Percentiles rank a stretch among this genome's conserved stretches.
Conservation (phyloP, 148 eudicot genomes). For the Arctostaphylos glauca region DNA sequence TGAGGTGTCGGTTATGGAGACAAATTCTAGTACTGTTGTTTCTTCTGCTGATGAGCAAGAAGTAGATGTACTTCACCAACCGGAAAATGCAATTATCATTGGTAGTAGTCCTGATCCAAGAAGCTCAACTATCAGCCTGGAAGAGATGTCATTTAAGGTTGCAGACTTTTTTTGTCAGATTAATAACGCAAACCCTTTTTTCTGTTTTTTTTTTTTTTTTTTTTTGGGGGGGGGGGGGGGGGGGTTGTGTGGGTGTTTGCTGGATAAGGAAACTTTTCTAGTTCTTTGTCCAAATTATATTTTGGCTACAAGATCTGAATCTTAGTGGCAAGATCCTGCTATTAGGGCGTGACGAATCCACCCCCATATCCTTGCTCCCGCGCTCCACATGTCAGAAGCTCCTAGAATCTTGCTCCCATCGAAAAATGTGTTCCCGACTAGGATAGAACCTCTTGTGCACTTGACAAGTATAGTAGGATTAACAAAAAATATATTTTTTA, state of each 20-base stretch:
- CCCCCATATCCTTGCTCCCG: too few species aligned
- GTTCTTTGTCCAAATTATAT: too few species aligned
- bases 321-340: too few species aligned
- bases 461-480: too few species aligned
- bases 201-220: too few species aligned
- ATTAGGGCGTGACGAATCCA: too few species aligned
- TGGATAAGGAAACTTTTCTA: background rate
- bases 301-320: too few species aligned
- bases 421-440: too few species aligned
- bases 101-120: slow-evolving; percentile 25
- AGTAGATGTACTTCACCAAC: slow-evolving; percentile 26
- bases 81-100: slow-evolving; percentile 30
- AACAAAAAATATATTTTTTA: too few species aligned
- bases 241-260: slow-evolving; percentile 7
- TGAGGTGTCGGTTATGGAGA: slow-evolving; percentile 30
- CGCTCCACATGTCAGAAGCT: too few species aligned
- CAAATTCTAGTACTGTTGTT: slow-evolving; percentile 24
- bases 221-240: background rate
- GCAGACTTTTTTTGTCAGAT: slow-evolving; percentile 14
- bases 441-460: too few species aligned
- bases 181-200: background rate
- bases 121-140: slow-evolving; percentile 34
- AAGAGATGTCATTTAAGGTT: slow-evolving; percentile 72
- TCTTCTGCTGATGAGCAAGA: slow-evolving; percentile 33
- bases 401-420: too few species aligned